These are phyloP conservation scores for Fusarium pseudograminearum DNA, from an alignment of 2,329 filamentous ascomycete genomes.

Conservation along the genomic window DNA sequence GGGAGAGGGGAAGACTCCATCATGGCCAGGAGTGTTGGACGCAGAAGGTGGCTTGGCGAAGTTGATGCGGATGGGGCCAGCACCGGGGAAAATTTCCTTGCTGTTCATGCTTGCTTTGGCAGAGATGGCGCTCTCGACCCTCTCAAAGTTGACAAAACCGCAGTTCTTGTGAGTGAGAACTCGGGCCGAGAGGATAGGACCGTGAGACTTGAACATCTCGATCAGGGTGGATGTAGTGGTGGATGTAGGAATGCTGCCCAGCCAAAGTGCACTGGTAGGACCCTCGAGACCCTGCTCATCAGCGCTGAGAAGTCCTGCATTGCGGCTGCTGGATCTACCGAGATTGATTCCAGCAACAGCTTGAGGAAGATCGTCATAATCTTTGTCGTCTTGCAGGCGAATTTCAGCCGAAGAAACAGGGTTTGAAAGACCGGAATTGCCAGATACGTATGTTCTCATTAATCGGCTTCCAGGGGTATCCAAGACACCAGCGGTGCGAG, in stretches of 20 bases:
- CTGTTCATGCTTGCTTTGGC: conserved; percentile 91
- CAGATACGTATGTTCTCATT: conserved; percentile 79
- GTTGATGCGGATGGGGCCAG: conserved; percentile 93
- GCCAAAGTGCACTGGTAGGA: conserved; percentile 93
- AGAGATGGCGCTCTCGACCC: conserved; percentile 87
- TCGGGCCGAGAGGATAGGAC: conserved; percentile 88
- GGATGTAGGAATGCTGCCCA: conserved; percentile 96
- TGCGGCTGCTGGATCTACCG: conserved; percentile 72
- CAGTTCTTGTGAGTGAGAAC: conserved; percentile 99
- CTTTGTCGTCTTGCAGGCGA: conserved; percentile 77
- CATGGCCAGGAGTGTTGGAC: conserved; percentile 88
- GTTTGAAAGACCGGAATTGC: conserved; percentile 76
- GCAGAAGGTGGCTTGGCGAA: conserved; percentile 96
- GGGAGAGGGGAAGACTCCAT: conserved; percentile 88
- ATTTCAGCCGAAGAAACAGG: conserved; percentile 82
- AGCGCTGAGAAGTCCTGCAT: conserved; percentile 74
- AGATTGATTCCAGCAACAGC: conserved; percentile 86
- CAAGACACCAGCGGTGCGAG: conserved; percentile 89
- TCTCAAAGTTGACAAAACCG: conserved; percentile 98
- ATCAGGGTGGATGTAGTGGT: conserved; percentile 95
- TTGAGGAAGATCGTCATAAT: conserved; percentile 83
- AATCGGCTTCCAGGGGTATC: conserved; percentile 78
- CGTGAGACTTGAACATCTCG: conserved; percentile 95
- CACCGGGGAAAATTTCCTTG: conserved; percentile 98
- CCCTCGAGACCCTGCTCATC: conserved; percentile 88